phyloP scores from a whole-genome alignment of 1,284 basidiomycete genomes.

The Pseudozyma pruni region DNA sequence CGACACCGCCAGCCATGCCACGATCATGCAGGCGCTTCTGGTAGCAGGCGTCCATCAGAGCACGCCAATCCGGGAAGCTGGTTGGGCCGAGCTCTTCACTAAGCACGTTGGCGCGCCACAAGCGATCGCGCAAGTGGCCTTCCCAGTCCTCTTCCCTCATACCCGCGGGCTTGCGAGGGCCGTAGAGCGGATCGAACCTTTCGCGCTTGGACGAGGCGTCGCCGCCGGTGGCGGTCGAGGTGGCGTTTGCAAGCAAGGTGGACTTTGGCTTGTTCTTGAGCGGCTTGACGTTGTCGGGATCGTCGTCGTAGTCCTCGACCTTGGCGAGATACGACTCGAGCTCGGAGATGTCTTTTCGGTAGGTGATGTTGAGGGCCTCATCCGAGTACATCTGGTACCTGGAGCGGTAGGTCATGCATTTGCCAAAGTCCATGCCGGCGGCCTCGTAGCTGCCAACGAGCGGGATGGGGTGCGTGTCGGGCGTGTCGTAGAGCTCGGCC shows the following conservation, averaged over 20 bases:
- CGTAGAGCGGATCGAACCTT: constrained; percentile 61
- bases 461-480: constrained; percentile 60
- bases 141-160: constrained; percentile 64
- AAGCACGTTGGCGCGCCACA: constrained; percentile 60
- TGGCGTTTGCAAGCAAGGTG: constrained; percentile 3
- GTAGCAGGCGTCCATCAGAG: constrained; percentile 66
- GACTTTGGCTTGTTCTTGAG: constrained; percentile 26
- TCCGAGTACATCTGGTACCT: constrained; percentile 67
- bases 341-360: constrained; percentile 59
- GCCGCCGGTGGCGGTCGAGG: constrained; percentile 7
- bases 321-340: constrained; percentile 46
- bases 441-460: constrained; percentile 64
- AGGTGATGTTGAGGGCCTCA: constrained; percentile 66
- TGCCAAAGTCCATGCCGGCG: constrained; percentile 60
- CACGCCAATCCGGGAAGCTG: constrained; percentile 66
- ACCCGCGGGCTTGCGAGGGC: constrained; percentile 53
- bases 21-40: constrained; percentile 61
- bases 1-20: constrained; percentile 60
- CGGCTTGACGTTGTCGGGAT: constrained; percentile 64
- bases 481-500: constrained; percentile 59
- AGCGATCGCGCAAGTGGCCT: constrained; percentile 54
- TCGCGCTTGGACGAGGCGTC: constrained; percentile 24
- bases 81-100: constrained; percentile 59
- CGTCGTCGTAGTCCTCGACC: constrained; percentile 63
- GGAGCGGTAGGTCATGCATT: constrained; percentile 65